phyloP scores from a whole-genome alignment of 768 basidiomycete species.

The Sutorius australiensis region DNA sequence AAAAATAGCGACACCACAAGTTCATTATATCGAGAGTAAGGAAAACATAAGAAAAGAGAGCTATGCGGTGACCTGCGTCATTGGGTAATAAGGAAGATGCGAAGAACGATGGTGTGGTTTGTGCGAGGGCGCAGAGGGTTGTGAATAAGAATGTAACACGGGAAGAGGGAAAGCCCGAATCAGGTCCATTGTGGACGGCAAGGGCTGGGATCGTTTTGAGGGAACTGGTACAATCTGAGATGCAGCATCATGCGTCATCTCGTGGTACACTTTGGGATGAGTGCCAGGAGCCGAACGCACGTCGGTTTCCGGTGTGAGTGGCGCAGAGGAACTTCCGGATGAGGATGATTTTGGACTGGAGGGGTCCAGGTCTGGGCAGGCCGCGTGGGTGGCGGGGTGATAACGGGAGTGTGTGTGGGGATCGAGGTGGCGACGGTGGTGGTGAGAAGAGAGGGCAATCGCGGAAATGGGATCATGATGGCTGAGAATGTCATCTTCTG shows the following conservation, averaged over 20 bases:
- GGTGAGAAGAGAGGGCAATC: constrained; percentile 25
- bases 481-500: constrained; percentile 59
- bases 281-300: constrained; percentile 18
- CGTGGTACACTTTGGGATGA: constrained; percentile 27
- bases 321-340: constrained; percentile 33
- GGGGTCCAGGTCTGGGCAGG: constrained; percentile 43
- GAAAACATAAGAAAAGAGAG: not conserved
- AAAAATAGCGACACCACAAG: constrained; percentile 35
- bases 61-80: constrained; percentile 26
- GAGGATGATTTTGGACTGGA: constrained; percentile 39
- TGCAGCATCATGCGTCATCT: constrained; percentile 23
- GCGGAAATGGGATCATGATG: constrained; percentile 37
- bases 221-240: constrained; percentile 25
- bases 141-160: constrained; percentile 25
- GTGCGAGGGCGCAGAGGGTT: constrained; percentile 18
- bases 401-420: constrained; percentile 18
- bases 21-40: not conserved
- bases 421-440: constrained; percentile 26
- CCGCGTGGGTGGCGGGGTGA: constrained; percentile 15
- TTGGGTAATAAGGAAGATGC: constrained; percentile 19
- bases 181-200: constrained; percentile 39
- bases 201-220: constrained; percentile 23
- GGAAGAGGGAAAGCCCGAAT: constrained; percentile 50
- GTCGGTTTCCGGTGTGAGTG: constrained; percentile 29
- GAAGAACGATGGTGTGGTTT: constrained; percentile 27